A percentile compares a stretch with the other conserved stretches of the same genome.
phyloP scores from a whole-genome alignment of 176 grass and related monocot species.

The Carex pumila region DNA sequence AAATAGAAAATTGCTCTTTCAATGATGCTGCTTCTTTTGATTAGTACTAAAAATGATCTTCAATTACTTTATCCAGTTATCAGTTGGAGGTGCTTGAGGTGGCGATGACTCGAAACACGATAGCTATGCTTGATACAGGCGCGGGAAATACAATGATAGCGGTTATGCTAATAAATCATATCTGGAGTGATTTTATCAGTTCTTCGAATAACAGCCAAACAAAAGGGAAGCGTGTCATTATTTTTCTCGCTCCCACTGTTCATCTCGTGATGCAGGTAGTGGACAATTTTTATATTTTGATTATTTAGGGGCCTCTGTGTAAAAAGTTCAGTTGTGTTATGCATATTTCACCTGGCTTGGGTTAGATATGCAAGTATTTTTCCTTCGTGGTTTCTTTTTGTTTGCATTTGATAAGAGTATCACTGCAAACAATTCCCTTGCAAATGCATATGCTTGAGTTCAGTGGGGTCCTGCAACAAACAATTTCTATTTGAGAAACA shows the following conservation, averaged over 20 bases:
- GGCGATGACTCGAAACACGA: slow-evolving; percentile 57
- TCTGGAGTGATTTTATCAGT: slow-evolving; percentile 21
- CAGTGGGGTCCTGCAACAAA: not conserved
- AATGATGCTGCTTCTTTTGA: not conserved
- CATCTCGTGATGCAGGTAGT: slow-evolving; percentile 66
- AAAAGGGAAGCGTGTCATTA: slow-evolving; percentile 28
- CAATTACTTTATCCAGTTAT: slow-evolving; percentile 37
- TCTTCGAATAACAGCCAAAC: slow-evolving; percentile 28
- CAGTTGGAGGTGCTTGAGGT: slow-evolving; percentile 71
- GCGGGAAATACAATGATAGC: slow-evolving; percentile 87
- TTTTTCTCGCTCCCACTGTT: slow-evolving; percentile 79
- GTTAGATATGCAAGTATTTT: not conserved
- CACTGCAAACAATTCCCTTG: not conserved
- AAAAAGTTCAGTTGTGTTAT: not conserved
- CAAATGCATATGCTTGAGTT: not conserved
- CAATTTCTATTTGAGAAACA: not conserved
- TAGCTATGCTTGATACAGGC: slow-evolving; percentile 75
- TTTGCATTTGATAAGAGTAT: not conserved
- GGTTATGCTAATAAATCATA: slow-evolving; percentile 71
- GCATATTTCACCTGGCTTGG: not conserved
- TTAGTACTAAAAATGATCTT: not conserved
- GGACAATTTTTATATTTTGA: not conserved
- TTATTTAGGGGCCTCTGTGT: not conserved
- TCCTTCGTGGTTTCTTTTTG: not conserved
- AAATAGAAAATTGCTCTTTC: not conserved